Percentiles rank a stretch among this genome's conserved stretches.
These are phyloP conservation scores for Pisolithus tinctorius DNA, from an alignment of 768 basidiomycete genomes.

Conservation along the genomic window DNA sequence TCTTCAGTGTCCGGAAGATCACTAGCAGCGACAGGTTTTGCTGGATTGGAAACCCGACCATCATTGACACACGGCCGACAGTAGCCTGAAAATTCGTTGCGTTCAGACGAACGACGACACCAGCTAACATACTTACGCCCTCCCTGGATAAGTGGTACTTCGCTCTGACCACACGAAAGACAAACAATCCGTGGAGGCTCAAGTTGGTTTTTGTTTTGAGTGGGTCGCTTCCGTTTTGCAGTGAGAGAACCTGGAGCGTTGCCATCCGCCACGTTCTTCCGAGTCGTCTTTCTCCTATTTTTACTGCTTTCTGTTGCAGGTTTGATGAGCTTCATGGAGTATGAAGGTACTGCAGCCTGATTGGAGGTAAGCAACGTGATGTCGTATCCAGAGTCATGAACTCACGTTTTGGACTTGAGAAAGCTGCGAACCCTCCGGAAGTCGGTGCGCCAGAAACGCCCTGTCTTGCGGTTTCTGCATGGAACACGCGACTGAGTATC, in stretches of 20 bases:
- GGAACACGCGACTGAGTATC: not conserved
- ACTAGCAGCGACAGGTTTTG: not conserved
- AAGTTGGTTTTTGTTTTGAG: slow-evolving; percentile 26
- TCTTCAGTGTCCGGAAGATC: not conserved
- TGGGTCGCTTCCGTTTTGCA: slow-evolving; percentile 36
- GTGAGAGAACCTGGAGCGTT: slow-evolving; percentile 11
- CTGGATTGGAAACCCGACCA: slow-evolving; percentile 35
- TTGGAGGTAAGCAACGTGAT: not conserved
- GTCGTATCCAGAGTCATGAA: not conserved
- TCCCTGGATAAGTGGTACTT: slow-evolving; percentile 71
- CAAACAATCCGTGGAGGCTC: slow-evolving; percentile 47
- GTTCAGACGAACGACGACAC: not conserved
- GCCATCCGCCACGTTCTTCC: slow-evolving; percentile 24
- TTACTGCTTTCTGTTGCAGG: slow-evolving; percentile 35
- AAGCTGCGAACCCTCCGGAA: slow-evolving; percentile 50
- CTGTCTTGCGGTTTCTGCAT: slow-evolving; percentile 37
- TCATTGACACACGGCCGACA: slow-evolving; percentile 63
- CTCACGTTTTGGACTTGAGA: slow-evolving; percentile 55
- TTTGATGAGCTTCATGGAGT: slow-evolving; percentile 53
- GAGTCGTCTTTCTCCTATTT: slow-evolving; percentile 30
- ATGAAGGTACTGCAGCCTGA: slow-evolving; percentile 41
- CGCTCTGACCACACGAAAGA: slow-evolving; percentile 52
- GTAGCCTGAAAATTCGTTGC: slow-evolving; percentile 38
- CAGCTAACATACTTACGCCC: slow-evolving; percentile 47
- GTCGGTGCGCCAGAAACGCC: slow-evolving; percentile 49